Percentiles rank a stretch among this genome's conserved stretches.
phyloP scores from a whole-genome alignment of 352 stramenopile species.

The Pythium dissimile region DNA sequence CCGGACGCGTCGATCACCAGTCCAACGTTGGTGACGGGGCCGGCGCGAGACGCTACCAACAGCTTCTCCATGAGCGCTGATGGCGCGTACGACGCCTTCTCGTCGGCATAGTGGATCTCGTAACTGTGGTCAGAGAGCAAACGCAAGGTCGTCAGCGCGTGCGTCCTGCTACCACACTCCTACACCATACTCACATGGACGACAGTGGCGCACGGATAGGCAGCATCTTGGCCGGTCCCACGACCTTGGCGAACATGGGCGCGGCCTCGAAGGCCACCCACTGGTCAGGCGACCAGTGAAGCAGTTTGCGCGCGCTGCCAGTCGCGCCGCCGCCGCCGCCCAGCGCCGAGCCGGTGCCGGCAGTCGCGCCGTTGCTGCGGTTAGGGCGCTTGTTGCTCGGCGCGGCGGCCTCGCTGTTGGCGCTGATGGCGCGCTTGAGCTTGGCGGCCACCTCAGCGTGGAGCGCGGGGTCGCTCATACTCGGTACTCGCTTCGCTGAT shows the following conservation, averaged over 20 bases:
- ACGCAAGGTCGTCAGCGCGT: not conserved
- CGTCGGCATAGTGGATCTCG: constrained; percentile 72
- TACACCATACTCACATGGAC: constrained; percentile 69
- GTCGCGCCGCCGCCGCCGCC: not conserved
- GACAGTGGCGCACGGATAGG: constrained; percentile 80
- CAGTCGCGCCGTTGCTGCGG: constrained; percentile 1
- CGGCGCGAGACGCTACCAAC: constrained; percentile 53
- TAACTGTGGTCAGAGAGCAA: constrained; percentile 36
- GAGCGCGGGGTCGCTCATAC: constrained; percentile 20
- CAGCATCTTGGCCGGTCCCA: constrained; percentile 56
- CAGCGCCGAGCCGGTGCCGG: not conserved
- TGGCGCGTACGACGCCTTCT: constrained; percentile 50
- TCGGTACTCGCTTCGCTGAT: too few relatives aligned
- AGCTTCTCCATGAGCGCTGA: constrained; percentile 82
- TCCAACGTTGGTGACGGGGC: constrained; percentile 63
- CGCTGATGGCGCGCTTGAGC: constrained; percentile 21
- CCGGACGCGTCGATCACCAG: constrained; percentile 78
- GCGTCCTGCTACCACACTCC: too few relatives aligned
- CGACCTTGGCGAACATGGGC: constrained; percentile 44
- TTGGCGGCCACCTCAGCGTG: constrained; percentile 26
- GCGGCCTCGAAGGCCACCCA: constrained; percentile 64
- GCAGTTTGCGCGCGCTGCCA: constrained; percentile 47
- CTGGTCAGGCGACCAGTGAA: constrained; percentile 57
- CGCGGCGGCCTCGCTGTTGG: constrained; percentile 1
- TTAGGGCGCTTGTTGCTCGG: constrained; percentile 20